phyloP scores from a whole-genome alignment of 768 basidiomycete species.

The Pulveroboletus sp. region DNA sequence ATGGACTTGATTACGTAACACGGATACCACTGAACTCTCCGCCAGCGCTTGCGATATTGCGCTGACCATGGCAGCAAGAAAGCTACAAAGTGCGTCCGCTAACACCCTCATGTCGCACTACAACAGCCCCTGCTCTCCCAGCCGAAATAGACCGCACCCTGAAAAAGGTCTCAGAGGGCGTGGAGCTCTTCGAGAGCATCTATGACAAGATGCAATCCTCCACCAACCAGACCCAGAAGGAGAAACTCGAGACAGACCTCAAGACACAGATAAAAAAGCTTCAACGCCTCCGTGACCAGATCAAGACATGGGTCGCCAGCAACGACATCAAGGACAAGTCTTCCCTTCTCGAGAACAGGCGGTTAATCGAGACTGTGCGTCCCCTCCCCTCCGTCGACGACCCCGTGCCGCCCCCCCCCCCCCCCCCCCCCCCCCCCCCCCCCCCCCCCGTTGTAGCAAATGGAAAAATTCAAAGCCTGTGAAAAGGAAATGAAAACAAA shows the following conservation, averaged over 20 bases:
- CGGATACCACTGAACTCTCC: background rate
- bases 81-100: slow-evolving; percentile 68
- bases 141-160: slow-evolving; percentile 98
- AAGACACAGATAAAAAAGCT: slow-evolving; percentile 99
- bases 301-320: slow-evolving; percentile 94
- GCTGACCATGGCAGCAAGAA: slow-evolving; percentile 76
- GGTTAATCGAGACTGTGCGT: slow-evolving; percentile 93
- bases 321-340: slow-evolving; percentile 99
- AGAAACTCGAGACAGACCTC: slow-evolving; percentile 92
- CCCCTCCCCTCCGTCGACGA: background rate
- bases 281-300: slow-evolving; percentile 78
- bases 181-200: slow-evolving; percentile 91
- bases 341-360: slow-evolving; percentile 84
- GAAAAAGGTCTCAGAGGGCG: slow-evolving; percentile 95
- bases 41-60: background rate
- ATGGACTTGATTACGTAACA: slow-evolving; percentile 23
- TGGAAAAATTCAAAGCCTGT: slow-evolving; percentile 99
- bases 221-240: slow-evolving; percentile 95
- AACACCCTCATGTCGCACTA: background rate
- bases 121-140: slow-evolving; percentile 29
- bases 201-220: slow-evolving; percentile 98
- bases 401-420: too few relatives aligned
- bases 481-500: slow-evolving; percentile 99
- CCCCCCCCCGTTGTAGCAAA: slow-evolving; percentile 79
- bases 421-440: too few relatives aligned